Base-by-base conservation (phyloP, 1,284 basidiomycete genomes). In the Marasmius fiardii region DNA sequence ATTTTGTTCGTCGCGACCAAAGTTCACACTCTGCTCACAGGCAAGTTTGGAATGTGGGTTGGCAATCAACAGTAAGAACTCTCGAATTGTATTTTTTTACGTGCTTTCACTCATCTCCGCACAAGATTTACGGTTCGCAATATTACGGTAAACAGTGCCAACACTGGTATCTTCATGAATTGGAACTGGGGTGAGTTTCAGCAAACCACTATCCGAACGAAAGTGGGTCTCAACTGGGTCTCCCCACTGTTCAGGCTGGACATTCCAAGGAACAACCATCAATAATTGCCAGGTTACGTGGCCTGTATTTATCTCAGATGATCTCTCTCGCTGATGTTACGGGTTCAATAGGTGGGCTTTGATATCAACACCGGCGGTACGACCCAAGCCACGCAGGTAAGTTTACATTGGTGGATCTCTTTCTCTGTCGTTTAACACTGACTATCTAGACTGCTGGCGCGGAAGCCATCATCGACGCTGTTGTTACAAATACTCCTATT, bases 61-160 rank as follows among this genome's bases (percentile, higher is more conserved):
- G 80, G 80, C 21, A 81, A 81, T 64, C 79, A 81, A 64, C 79
- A 81, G 76, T 77, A 63, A 61, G 74, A 16, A 3, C 39, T 51
- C 31, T 23, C 18, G 41, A 11, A 1, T 41, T 45, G 24, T 52
- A 24, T n/a, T n/a, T n/a, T 26, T 48, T 43, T 5, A 28, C 8
- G 41, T 51, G 21, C 33, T 24, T 43, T 5, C 31, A 24, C 28
- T 28, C n/a, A 21, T 18, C 24, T 14, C n/a, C 12, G 43, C 44
- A 12, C 2, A 33, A 76, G 74, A 58, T 80, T 81, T 64, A 81
- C 80, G 18, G 79, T 81, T 43, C 75, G 78, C 24, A 82, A 81
- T 62, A 67, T 81, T 57, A 80, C 77, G 7, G 66, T 82, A 60
- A 79, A 78, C 64, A 76, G 78, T 57, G 75, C 77, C 0, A 50